A percentile compares a stretch with the other conserved stretches of the same genome.
Evolutionary conservation across 257 asterid genomes (phyloP).

Genomic region (Nicotiana sylvestris): DNA sequence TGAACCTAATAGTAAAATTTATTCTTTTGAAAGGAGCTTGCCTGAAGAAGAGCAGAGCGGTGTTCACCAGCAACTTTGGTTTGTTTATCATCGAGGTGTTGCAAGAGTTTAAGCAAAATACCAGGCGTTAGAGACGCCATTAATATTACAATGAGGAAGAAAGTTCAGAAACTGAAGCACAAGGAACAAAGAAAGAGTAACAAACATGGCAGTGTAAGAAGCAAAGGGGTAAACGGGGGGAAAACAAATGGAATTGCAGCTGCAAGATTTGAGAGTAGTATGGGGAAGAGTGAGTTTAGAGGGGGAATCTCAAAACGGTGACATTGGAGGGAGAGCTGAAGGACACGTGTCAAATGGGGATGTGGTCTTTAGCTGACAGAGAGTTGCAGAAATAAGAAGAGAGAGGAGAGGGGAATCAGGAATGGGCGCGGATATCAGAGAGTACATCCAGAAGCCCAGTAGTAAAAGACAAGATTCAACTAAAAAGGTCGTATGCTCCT

Average conservation of each 20-base stretch:
- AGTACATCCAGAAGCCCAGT: neutral
- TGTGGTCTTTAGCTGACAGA: neutral
- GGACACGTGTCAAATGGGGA: slow-evolving; percentile 9
- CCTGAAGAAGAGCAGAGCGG: slow-evolving; percentile 96
- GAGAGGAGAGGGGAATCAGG: neutral
- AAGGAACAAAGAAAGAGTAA: neutral
- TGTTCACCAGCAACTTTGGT: slow-evolving; percentile 81
- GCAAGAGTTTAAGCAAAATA: slow-evolving; percentile 60
- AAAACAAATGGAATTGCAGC: neutral
- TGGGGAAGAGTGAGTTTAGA: slow-evolving; percentile 2
- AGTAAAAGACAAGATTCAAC: slow-evolving; percentile 12
- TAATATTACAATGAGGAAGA: neutral
- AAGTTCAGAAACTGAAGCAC: neutral
- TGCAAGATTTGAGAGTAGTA: neutral
- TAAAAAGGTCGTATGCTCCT: slow-evolving; percentile 5
- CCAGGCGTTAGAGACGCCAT: slow-evolving; percentile 89
- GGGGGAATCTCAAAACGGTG: slow-evolving; percentile 9
- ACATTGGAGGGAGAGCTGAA: neutral
- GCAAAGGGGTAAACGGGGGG: neutral
- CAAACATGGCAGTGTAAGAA: neutral
- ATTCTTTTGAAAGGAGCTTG: neutral
- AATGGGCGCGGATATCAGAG: slow-evolving; percentile 5
- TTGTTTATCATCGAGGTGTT: slow-evolving; percentile 61
- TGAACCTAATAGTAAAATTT: too few relatives aligned
- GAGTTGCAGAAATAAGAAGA: slow-evolving; percentile 3